Evolutionary conservation across 441 rosid genomes (phyloP), one percentile per base, ranked within the genome.

Genomic region (Aquilaria agallochum): DNA sequence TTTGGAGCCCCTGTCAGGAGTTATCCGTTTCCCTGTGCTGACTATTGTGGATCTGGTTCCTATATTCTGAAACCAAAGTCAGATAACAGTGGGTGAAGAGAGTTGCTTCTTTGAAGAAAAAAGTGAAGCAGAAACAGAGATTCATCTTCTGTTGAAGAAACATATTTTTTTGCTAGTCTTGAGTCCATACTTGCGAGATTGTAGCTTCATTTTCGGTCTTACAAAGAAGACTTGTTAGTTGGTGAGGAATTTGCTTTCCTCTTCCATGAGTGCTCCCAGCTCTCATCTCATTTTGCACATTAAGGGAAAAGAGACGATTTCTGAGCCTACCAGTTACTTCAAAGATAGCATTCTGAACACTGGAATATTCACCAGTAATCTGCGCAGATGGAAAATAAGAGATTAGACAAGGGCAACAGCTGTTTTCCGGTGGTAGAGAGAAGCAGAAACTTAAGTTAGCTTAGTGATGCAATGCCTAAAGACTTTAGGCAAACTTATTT

Each of bases 281-380:
- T 68, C 68, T 67, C 63, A 47, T 69, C 64, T 73, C 80, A 65
- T 72, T 71, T 11, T 71, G 72, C 67, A 57, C 66, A 52, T 80
- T 68, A 64, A 50, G 63, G 1, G 78, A 72, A 66, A 71, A 65
- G 53, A 83, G 72, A 65, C 59, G 65, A 46, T 73, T 68, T 67
- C 87, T 72, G 58, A 85, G 66, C 48, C 55, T 78, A 44, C 71
- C 31, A 55, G 80, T 75, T 56, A 82, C 76, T 60, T 69, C 68
- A 63, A 69, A 59, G 20, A 82, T 60, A 53, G 78, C 80, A 60
- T 82, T 77, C 57, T 75, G 80, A 50, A 82, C 84, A 20, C 55
- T 66, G 62, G 56, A 55, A 69, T 73, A 75, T 50, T 63, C 75
- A 5, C 87, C 87, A 10, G 65, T 71, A 31, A 82, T 77, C 87